Base-by-base conservation (phyloP, 1,139 yeast genomes). In the Suhomyces anneliseae region DNA sequence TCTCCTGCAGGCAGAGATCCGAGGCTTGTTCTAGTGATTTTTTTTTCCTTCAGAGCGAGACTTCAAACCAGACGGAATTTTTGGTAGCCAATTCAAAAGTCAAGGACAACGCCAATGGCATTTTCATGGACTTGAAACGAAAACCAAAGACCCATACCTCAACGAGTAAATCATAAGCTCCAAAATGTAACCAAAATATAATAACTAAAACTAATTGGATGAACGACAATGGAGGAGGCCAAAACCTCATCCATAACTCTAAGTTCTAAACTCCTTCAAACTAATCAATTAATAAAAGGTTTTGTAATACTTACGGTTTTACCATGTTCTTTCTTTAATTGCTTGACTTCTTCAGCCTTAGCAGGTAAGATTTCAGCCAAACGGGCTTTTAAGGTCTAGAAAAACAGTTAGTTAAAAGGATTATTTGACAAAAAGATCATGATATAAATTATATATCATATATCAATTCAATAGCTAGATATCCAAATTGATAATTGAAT, bases 321-420 rank as follows among this genome's bases (percentile, higher is more conserved):
- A 65, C 97, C 97, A 69, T 90, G 80, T 63, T 89, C 93, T 70
- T 87, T 80, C 73, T 92, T 89, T 68, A 92, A 84, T 63, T 85
- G 83, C 78, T 90, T 90, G 71, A 92, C 86, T 76, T 90, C 88
- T 69, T 90, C 97, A 57, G 87, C 88, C 79, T 88, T 89, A 64
- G 81, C 90, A 59, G 99, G 99, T 68, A 90, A 82, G 60, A 89
- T 79, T 68, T 90, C 96, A 48, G 92, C 95, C 69, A 93, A 90
- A 69, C 95, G 85, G 74, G 90, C 95, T 74, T 92, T 92, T 61
- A 92, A 79, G 57, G 96, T 86, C 65, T 57, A 39, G 33, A 44
- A 38, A 14, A 26, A 19, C 27, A 24, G 55, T 49, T 51, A 50
- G 64, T 60, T 19, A 52, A 50, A 46, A 44, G 49, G 29, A 8